Base-by-base conservation (phyloP, 345 rosid genomes). In the Salix suchowensis region DNA sequence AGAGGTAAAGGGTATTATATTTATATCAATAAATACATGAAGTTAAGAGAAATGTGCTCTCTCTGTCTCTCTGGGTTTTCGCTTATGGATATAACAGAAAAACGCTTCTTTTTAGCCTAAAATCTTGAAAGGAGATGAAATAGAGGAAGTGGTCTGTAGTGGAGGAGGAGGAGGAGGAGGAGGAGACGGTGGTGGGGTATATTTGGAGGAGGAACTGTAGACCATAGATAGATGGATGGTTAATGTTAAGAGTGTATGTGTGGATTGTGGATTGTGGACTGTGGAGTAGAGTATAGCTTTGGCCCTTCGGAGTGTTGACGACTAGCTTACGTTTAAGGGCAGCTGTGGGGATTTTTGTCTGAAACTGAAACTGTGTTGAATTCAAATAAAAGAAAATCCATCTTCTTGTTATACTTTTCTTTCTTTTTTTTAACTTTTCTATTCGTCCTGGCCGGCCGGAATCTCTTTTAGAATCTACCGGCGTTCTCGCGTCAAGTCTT, bases 311-410 rank as follows among this genome's bases (percentile, higher is more conserved):
- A 40, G 13, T 40, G 44, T 11, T 40, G 44, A 40, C 13, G 44
- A 40, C 44, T 40, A 0, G 13, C 12, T 40, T 10, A 40, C 11
- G 44, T 40, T 34, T 34, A 40, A 40, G 44, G 68, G 78, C 78
- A 75, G 54, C 78, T 67, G 26, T 6, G 44, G 36, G 32, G 70
- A 74, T 74, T 65, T 44, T 75, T 75, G 66, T 75, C 70, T 24
- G 79, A 40, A 68, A 37, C 5, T 58, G 58, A 58, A 26, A 26
- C 26, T 16, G 68, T 30, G 40, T 65, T 14, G 19, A 65, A 30
- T 14, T 65, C 21, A 32, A 65, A 65, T 1, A 34, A 32, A 10
- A 65, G 28, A 58, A 58, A 58, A 58, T 65, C 39, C n/a, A 65
- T 2, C 39, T 6, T 16, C 14, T 4, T 40, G 0, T 11, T 40